phyloP scores from a whole-genome alignment of 202 grass and related monocot genomes.

The Schoenoplectus tabernaemontani region DNA sequence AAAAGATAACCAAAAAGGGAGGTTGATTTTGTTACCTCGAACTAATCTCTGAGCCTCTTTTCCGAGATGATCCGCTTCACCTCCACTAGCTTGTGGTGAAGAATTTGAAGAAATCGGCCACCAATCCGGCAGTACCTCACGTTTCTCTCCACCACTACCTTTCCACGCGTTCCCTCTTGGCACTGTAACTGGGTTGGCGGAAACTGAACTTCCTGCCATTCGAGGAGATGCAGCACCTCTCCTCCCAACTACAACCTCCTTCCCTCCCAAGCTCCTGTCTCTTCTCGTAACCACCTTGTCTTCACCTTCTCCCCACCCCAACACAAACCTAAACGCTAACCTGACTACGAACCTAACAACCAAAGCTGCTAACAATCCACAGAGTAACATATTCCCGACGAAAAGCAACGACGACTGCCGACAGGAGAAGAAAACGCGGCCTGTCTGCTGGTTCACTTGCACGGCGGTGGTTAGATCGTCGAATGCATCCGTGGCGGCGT shows the following conservation, averaged over 20 bases:
- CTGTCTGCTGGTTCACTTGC: slow-evolving; percentile 33
- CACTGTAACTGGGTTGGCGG: slow-evolving; percentile 1
- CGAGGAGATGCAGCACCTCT: neutral
- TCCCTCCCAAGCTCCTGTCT: slow-evolving; percentile 85
- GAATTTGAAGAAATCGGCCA: slow-evolving; percentile 24
- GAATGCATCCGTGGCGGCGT: slow-evolving; percentile 53
- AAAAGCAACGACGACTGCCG: slow-evolving; percentile 68
- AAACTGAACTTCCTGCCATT: neutral
- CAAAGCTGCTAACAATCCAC: slow-evolving; percentile 40
- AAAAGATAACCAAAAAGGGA: neutral
- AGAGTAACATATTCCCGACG: slow-evolving; percentile 39
- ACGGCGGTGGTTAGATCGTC: slow-evolving; percentile 47
- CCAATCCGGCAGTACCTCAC: slow-evolving; percentile 31
- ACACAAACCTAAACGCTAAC: slow-evolving; percentile 28
- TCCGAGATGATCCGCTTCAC: slow-evolving; percentile 16
- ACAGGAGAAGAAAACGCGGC: slow-evolving; percentile 66
- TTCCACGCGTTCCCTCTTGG: neutral
- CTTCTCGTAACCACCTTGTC: slow-evolving; percentile 35
- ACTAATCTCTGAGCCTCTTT: slow-evolving; percentile 63
- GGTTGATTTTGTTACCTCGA: slow-evolving; percentile 42
- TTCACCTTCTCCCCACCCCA: slow-evolving; percentile 13
- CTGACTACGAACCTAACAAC: slow-evolving; percentile 40
- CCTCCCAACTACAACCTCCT: slow-evolving; percentile 60
- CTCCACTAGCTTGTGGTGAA: neutral
- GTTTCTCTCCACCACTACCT: neutral